phyloP scores from a whole-genome alignment of 2,329 filamentous ascomycete genomes.

The Paecilomyces fulvus region DNA sequence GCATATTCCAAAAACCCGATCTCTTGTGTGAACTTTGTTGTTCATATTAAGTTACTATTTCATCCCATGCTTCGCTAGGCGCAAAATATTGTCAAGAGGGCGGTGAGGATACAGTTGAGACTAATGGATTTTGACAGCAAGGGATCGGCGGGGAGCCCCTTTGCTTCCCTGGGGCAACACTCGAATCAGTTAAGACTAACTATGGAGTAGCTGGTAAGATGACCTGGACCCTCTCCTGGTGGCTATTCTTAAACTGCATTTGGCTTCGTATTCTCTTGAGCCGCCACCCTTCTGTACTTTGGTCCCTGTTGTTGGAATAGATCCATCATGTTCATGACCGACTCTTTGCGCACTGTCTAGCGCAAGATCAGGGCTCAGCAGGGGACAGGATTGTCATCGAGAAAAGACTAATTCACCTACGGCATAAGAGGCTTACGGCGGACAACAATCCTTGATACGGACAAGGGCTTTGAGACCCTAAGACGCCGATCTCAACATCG shows the following conservation, averaged over 20 bases:
- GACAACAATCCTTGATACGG: not conserved
- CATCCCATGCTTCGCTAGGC: not conserved
- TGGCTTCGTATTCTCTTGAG: not conserved
- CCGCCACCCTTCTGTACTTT: not conserved
- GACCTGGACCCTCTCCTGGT: not conserved
- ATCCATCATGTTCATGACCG: not conserved
- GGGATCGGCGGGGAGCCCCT: not conserved
- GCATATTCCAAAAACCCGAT: not conserved
- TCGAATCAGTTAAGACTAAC: not conserved
- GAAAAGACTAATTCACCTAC: not conserved
- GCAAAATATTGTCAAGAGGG: not conserved
- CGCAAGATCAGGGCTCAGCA: not conserved
- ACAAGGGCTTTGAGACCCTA: not conserved
- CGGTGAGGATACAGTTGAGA: not conserved
- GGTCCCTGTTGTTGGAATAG: not conserved
- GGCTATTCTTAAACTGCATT: not conserved
- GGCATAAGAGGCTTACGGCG: not conserved
- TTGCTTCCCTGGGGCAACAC: not conserved
- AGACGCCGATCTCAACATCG: not conserved
- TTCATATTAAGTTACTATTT: not conserved
- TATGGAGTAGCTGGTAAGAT: not conserved
- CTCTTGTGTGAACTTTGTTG: not conserved
- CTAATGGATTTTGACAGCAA: not conserved
- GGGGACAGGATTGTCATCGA: not conserved
- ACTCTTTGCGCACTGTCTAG: not conserved